A percentile compares a stretch with the other conserved stretches of the same genome.
phyloP scores from a whole-genome alignment of 1,139 yeast genomes.

The Blastobotrys elegans region DNA sequence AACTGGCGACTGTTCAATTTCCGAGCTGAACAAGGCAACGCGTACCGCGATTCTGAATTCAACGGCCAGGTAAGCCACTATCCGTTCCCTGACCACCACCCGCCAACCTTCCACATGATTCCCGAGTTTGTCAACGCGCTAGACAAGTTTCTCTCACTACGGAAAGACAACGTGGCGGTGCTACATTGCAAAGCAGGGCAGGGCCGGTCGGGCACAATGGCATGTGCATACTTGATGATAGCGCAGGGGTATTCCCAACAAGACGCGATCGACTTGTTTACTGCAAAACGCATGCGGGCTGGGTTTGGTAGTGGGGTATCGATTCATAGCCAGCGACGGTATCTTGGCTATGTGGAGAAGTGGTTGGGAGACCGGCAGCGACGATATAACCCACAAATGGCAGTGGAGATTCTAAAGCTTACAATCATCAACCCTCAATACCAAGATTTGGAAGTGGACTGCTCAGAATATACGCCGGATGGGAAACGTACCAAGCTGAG shows the following conservation, averaged over 20 bases:
- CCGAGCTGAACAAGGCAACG: constrained; percentile 54
- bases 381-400: constrained; percentile 19
- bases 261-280: constrained; percentile 50
- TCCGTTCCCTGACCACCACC: constrained; percentile 73
- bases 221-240: constrained; percentile 65
- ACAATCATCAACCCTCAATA: constrained; percentile 27
- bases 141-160: constrained; percentile 37
- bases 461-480: constrained; percentile 23
- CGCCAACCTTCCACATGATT: constrained; percentile 59
- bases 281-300: constrained; percentile 52
- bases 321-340: constrained; percentile 63
- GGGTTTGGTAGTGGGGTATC: constrained; percentile 66
- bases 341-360: constrained; percentile 53
- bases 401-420: constrained; percentile 27
- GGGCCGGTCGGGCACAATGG: constrained; percentile 80
- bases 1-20: constrained; percentile 75
- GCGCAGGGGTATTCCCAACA: constrained; percentile 36
- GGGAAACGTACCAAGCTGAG: constrained; percentile 19
- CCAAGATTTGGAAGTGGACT: constrained; percentile 26
- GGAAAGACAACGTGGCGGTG: constrained; percentile 49
- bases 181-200: constrained; percentile 91
- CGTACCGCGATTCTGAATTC: constrained; percentile 37
- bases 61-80: constrained; percentile 37
- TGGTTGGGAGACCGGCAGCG: constrained; percentile 28
- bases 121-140: constrained; percentile 45